phyloP scores from a whole-genome alignment of 306 rosid genomes.

The Vigna reflexopilosa region DNA sequence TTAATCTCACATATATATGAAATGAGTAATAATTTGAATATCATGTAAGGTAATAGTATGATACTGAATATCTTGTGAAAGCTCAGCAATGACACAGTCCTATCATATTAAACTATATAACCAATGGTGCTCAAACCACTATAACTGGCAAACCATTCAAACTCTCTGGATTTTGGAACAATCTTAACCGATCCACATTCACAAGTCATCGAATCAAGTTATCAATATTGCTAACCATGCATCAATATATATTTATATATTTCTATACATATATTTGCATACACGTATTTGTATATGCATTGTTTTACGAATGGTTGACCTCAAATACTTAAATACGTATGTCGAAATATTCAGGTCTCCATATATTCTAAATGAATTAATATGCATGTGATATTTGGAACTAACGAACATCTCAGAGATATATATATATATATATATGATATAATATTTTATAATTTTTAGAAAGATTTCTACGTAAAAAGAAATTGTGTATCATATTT shows the following conservation, averaged over 20 bases:
- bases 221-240: too few species aligned
- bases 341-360: too few species aligned
- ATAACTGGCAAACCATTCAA: background rate
- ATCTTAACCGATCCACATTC: constrained; percentile 3
- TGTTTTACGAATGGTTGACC: background rate
- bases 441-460: too few species aligned
- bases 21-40: constrained; percentile 5
- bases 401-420: too few species aligned
- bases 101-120: background rate
- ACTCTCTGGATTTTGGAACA: constrained; percentile 18
- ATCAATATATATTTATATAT: too few species aligned
- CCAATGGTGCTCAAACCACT: background rate
- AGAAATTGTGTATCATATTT: too few species aligned
- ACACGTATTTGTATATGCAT: background rate
- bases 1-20: background rate
- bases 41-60: background rate
- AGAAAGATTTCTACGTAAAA: too few species aligned
- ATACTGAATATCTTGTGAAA: background rate
- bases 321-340: too few species aligned
- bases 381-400: too few species aligned
- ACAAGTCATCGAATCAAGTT: background rate
- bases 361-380: too few species aligned
- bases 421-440: too few species aligned
- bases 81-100: background rate
- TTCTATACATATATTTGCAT: too few species aligned